Percentiles rank a stretch among this genome's conserved stretches.
These are phyloP conservation scores for Zoysia matrella DNA, from an alignment of 202 grass and related monocot genomes.

Conservation along the genomic window DNA sequence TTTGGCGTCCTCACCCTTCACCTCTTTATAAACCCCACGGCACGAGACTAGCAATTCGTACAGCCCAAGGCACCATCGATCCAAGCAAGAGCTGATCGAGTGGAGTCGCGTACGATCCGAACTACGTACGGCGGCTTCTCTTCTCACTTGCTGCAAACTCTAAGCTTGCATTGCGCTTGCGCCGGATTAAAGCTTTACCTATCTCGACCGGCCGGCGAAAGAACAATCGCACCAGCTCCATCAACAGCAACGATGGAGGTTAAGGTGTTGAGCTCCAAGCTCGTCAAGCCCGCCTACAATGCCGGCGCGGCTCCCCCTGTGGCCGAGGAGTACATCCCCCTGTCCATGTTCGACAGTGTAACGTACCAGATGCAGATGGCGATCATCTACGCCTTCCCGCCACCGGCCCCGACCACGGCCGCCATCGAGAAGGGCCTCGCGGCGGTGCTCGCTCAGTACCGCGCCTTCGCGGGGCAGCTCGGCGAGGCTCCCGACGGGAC, in stretches of 20 bases:
- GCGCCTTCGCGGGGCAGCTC: no score
- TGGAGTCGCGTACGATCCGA: neutral
- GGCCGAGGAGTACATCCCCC: conserved; percentile 21
- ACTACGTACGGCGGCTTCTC: neutral
- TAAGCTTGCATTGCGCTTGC: neutral
- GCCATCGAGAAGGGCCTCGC: no score
- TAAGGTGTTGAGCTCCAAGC: conserved; percentile 54
- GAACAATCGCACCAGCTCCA: neutral
- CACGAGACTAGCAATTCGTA: neutral
- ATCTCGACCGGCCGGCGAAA: neutral
- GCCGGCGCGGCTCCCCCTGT: neutral
- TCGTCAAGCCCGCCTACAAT: conserved; percentile 55
- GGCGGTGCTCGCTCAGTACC: no score
- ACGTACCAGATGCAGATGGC: no score
- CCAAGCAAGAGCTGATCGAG: neutral
- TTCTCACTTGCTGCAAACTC: neutral
- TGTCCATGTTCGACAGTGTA: conserved; percentile 28
- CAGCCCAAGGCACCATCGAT: neutral
- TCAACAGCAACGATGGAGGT: conserved; percentile 37
- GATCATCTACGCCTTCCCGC: no score
- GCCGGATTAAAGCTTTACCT: neutral
- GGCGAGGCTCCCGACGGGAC: no score
- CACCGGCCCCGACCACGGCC: no score
- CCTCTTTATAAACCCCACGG: neutral
- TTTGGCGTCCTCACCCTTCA: fast-evolving